Conservation (phyloP, 2,329 filamentous ascomycete genomes). For the Arthroderma uncinatum region DNA sequence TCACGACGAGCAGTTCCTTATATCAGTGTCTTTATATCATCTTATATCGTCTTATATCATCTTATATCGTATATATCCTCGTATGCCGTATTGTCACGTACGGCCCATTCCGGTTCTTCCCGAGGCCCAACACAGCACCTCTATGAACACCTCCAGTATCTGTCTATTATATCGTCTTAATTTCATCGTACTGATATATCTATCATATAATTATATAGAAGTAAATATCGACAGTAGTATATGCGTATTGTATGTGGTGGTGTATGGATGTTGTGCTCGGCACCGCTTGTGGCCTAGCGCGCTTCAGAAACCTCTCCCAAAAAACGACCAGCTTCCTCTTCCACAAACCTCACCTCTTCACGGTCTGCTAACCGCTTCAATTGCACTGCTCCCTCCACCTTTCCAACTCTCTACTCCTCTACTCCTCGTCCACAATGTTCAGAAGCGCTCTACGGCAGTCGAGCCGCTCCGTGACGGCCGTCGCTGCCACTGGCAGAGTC, state of each 20-base stretch:
- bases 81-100: not conserved
- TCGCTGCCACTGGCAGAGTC: conserved; percentile 85
- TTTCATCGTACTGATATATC: too few relatives aligned
- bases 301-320: conserved; percentile 33
- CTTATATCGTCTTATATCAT: not conserved
- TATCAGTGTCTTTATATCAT: too few relatives aligned
- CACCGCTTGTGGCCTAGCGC: conserved; percentile 42
- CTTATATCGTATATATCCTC: not conserved
- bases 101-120: not conserved
- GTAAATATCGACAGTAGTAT: too few relatives aligned
- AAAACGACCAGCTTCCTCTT: conserved; percentile 32
- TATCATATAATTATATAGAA: too few relatives aligned
- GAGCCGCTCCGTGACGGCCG: conserved; percentile 84
- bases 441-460: conserved; percentile 96
- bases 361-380: conserved; percentile 14
- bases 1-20: too few relatives aligned
- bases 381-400: conserved; percentile 29
- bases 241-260: not conserved
- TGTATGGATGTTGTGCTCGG: conserved; percentile 20
- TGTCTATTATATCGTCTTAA: not conserved
- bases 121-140: not conserved
- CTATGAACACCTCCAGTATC: not conserved
- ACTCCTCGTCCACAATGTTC: conserved; percentile 64
- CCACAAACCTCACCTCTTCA: conserved; percentile 31
- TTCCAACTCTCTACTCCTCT: conserved; percentile 34